A percentile compares a stretch with the other conserved stretches of the same genome.
phyloP scores from a whole-genome alignment of 257 asterid genomes.

The Jaltomata sinuosa region DNA sequence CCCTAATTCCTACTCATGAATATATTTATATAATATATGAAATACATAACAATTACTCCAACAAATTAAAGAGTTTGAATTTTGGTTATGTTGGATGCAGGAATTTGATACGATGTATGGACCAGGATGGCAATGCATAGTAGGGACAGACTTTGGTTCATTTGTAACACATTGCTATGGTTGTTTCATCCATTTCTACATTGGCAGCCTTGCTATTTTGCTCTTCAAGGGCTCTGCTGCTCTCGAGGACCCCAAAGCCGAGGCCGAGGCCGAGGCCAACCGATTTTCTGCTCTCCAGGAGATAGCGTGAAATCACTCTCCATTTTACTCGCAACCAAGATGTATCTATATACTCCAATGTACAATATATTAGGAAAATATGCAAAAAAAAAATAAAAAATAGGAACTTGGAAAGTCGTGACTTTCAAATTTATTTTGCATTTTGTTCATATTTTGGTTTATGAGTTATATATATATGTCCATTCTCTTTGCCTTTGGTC shows the following conservation, averaged over 20 bases:
- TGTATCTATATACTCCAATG: background rate
- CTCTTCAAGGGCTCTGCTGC: slow-evolving; percentile 58
- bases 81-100: slow-evolving; percentile 22
- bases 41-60: too few relatives aligned
- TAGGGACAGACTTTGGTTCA: slow-evolving; percentile 87
- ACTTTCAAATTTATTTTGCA: background rate
- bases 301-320: background rate
- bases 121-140: slow-evolving; percentile 84
- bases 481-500: background rate
- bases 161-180: slow-evolving; percentile 86
- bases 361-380: background rate
- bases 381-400: background rate
- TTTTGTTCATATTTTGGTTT: background rate
- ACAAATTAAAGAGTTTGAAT: background rate
- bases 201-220: slow-evolving; percentile 67
- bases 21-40: too few relatives aligned
- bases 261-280: background rate
- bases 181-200: slow-evolving; percentile 60
- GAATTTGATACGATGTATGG: slow-evolving; percentile 62
- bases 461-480: background rate
- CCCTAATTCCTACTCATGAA: too few relatives aligned
- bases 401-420: background rate
- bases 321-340: background rate
- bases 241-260: background rate
- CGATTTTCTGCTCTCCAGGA: slow-evolving; percentile 13